phyloP scores from a whole-genome alignment of 306 rosid species.

The Oxytropis ochrocephala region DNA sequence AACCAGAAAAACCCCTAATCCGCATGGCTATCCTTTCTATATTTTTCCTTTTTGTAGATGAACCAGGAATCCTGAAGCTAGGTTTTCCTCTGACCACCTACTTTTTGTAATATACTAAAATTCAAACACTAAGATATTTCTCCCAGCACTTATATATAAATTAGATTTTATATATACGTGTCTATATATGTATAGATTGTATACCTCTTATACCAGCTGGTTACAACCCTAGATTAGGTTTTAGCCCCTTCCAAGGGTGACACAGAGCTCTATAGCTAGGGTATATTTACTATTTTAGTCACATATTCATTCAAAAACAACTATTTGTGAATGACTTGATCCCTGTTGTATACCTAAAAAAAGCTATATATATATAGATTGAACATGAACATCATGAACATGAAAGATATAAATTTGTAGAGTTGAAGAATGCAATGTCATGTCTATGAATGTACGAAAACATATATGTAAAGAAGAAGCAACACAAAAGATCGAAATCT shows the following conservation, averaged over 20 bases:
- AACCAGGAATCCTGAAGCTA: background rate
- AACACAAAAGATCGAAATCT: background rate
- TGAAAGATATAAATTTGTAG: too few species aligned
- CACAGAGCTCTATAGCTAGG: background rate
- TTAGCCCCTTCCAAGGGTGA: background rate
- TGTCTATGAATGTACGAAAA: background rate
- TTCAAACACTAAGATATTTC: background rate
- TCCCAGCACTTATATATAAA: background rate
- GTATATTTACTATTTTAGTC: background rate
- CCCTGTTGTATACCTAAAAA: background rate
- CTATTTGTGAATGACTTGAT: background rate
- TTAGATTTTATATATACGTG: background rate
- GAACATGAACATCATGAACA: too few species aligned
- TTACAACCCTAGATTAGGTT: background rate
- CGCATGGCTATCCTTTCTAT: background rate
- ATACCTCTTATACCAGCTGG: background rate
- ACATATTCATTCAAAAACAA: background rate
- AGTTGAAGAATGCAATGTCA: too few species aligned
- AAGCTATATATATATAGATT: too few species aligned
- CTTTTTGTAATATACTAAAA: background rate
- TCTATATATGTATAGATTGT: background rate
- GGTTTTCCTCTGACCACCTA: background rate
- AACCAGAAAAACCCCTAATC: background rate
- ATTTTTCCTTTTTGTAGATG: background rate
- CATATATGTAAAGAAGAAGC: background rate